Evolutionary conservation across 192 early-diverging fungal species (phyloP).

Genomic region (Umbelopsis vinacea): DNA sequence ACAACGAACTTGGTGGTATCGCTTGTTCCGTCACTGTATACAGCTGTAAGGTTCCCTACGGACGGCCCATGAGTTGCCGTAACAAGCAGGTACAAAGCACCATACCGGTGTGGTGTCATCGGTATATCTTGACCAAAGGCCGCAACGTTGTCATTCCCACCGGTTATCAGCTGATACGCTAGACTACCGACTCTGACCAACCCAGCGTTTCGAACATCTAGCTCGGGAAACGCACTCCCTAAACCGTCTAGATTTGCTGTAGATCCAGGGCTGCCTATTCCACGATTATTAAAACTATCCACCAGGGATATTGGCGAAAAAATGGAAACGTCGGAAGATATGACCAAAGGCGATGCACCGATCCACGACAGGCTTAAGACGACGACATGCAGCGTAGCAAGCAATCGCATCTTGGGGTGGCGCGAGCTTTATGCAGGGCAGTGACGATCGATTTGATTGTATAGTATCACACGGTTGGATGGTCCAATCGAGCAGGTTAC

Average conservation of each 20-base stretch:
- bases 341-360: not conserved
- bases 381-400: no score
- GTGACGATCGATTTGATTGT: no score
- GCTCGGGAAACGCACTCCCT: not conserved
- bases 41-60: not conserved
- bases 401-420: no score
- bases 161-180: not conserved
- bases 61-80: constrained; percentile 21
- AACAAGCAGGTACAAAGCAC: constrained; percentile 26
- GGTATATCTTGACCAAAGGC: constrained; percentile 1
- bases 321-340: not conserved
- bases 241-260: not conserved
- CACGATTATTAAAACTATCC: not conserved
- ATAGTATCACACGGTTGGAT: no score
- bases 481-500: no score
- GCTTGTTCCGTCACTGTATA: constrained; percentile 25
- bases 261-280: not conserved
- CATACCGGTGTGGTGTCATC: not conserved
- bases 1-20: constrained; percentile 16
- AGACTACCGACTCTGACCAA: not conserved
- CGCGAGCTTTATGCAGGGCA: no score
- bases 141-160: constrained; percentile 18
- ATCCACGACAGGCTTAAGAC: no score
- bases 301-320: not conserved
- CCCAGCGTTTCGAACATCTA: not conserved